Evolutionary conservation across 352 stramenopile genomes (phyloP).

Genomic region (Globisporangium emineosum): DNA sequence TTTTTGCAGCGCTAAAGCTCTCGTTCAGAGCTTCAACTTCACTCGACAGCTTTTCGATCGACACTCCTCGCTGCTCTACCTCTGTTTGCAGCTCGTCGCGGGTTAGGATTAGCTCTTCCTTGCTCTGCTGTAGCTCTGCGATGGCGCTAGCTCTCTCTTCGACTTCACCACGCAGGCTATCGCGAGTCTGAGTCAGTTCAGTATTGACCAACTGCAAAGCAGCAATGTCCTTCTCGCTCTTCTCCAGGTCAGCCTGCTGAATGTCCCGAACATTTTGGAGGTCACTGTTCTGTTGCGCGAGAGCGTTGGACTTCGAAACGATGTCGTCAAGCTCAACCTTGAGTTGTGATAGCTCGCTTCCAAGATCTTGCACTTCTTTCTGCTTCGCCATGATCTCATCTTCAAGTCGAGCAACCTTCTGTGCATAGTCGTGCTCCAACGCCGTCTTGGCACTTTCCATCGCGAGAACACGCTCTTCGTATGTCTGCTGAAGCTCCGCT

Average conservation of each 20-base stretch:
- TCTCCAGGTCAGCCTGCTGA: background rate
- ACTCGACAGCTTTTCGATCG: background rate
- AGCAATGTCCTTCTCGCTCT: background rate
- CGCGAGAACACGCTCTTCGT: slow-evolving; percentile 14
- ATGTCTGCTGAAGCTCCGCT: slow-evolving; percentile 19
- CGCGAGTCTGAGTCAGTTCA: background rate
- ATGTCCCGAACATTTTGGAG: background rate
- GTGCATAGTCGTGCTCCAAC: slow-evolving; percentile 17
- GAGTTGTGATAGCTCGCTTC: background rate
- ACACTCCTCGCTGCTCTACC: background rate
- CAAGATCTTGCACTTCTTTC: slow-evolving; percentile 17
- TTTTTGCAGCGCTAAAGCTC: background rate
- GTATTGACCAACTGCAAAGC: background rate
- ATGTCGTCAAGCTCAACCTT: background rate
- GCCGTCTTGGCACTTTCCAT: slow-evolving; percentile 2
- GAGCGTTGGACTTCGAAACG: background rate
- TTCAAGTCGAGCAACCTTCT: slow-evolving; percentile 18
- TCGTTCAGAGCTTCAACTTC: slow-evolving; percentile 1
- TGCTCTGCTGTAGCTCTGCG: background rate
- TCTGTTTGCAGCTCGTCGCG: background rate
- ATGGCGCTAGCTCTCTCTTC: slow-evolving; percentile 1
- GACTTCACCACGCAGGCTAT: slow-evolving; percentile 1
- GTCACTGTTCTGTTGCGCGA: slow-evolving; percentile 3
- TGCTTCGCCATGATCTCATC: background rate
- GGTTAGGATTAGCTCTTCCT: background rate